Percentiles rank a stretch among this genome's conserved stretches.
These are phyloP conservation scores for Tricholoma furcatifolium DNA, from an alignment of 768 basidiomycete genomes.

Conservation along the genomic window DNA sequence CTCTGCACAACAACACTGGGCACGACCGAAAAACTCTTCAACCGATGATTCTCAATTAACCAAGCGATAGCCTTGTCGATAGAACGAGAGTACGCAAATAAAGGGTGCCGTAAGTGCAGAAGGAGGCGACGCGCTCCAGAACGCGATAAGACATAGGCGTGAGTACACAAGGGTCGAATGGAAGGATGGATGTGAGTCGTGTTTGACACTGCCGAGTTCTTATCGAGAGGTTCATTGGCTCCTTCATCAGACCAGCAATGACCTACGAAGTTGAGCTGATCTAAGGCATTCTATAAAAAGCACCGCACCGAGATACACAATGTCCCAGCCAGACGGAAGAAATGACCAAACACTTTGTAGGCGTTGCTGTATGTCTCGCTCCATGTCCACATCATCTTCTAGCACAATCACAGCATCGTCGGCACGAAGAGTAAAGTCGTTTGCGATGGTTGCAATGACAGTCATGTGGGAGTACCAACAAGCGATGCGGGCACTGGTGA, in stretches of 20 bases:
- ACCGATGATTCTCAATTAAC: slow-evolving; percentile 54
- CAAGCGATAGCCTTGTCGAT: slow-evolving; percentile 74
- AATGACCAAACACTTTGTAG: slow-evolving; percentile 44
- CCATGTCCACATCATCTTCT: slow-evolving; percentile 82
- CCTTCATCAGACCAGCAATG: slow-evolving; percentile 81
- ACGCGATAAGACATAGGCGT: slow-evolving; percentile 65
- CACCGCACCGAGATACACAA: slow-evolving; percentile 52
- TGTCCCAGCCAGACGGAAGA: slow-evolving; percentile 67
- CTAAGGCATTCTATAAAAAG: neutral
- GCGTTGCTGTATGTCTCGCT: slow-evolving; percentile 51
- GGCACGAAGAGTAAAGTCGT: slow-evolving; percentile 17
- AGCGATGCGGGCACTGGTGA: slow-evolving; percentile 56
- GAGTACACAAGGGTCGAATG: slow-evolving; percentile 64
- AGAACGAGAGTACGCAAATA: slow-evolving; percentile 76
- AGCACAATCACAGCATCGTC: slow-evolving; percentile 52
- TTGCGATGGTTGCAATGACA: slow-evolving; percentile 45
- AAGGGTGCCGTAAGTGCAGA: slow-evolving; percentile 55
- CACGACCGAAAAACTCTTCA: slow-evolving; percentile 63
- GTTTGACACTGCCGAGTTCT: slow-evolving; percentile 6
- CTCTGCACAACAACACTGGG: slow-evolving; percentile 68
- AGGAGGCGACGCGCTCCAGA: slow-evolving; percentile 61
- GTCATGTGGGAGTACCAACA: slow-evolving; percentile 72
- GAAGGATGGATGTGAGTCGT: slow-evolving; percentile 52
- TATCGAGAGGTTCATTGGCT: slow-evolving; percentile 35
- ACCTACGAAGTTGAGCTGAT: slow-evolving; percentile 37